Evolutionary conservation across 202 grass and related monocot genomes (phyloP), one percentile per base, ranked within the genome.

Genomic region (Schoenoplectus triqueter): DNA sequence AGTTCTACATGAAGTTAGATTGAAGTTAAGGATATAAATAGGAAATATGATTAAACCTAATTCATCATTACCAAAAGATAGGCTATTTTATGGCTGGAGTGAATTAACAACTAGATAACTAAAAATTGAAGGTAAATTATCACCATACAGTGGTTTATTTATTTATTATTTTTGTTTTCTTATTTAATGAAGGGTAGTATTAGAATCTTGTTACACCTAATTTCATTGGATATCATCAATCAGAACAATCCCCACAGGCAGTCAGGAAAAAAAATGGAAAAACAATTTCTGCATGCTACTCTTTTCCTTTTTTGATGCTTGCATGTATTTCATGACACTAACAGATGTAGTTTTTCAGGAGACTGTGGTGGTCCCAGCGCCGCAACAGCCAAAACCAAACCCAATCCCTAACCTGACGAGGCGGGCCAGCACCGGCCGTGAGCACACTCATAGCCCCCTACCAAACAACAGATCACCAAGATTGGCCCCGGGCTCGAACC

Each of bases 301-400:
- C 13, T 60, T 78, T 78, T 31, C 31, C 31, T 31, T 31, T 60
- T 5, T 20, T 78, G 59, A 41, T 41, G 8, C 42, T 61, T 78
- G 17, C 74, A 78, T 54, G 7, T 60, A 60, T 17, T 44, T 6
- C 7, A 17, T 44, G 54, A 42, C 6, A 60, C 74, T 60, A 78
- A 78, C 54, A 31, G 44, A 42, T 78, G 17, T 75, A 55, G 9
- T 55, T 75, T 56, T 87, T 70, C 73, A 92, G 89, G 90, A 90
- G 73, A 85, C 81, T 56, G 9, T 73, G 83, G 69, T 88, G 56
- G 13, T 39, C 13, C 57, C 88, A 80, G 44, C 82, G 3, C 44
- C 22, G 7, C 54, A 70, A 3, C 41, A n/a, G 11, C 69, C 80
- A 61, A 31, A 9, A 69, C 86, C 77, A 84, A 89, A 67, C 44